These are phyloP conservation scores for Cystofilobasidium macerans DNA, from an alignment of 768 basidiomycete species.

Conservation along the genomic window DNA sequence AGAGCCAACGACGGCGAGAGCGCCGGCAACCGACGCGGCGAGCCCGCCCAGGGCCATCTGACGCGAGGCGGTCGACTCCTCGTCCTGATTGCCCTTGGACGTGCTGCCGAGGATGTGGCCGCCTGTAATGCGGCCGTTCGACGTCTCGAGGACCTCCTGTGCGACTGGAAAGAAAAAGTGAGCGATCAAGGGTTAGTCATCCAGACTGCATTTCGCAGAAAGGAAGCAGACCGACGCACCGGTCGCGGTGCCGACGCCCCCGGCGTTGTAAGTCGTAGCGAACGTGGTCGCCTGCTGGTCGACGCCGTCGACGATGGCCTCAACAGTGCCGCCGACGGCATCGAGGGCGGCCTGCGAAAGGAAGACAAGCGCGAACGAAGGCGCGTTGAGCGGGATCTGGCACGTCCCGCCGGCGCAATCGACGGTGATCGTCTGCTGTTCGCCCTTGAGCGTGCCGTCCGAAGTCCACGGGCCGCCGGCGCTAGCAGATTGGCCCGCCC, in stretches of 20 bases:
- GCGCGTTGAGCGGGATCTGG: constrained; percentile 53
- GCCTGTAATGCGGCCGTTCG: constrained; percentile 10
- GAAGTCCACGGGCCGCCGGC: constrained; percentile 46
- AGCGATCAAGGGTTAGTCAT: not conserved
- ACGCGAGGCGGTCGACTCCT: not conserved
- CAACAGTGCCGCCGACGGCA: constrained; percentile 10
- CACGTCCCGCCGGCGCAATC: constrained; percentile 51
- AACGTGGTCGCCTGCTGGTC: constrained; percentile 10
- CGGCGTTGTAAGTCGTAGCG: constrained; percentile 18
- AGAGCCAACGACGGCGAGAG: not conserved
- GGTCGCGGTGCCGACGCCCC: constrained; percentile 20
- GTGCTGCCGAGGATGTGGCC: constrained; percentile 12
- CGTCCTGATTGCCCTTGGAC: not conserved
- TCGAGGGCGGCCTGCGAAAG: constrained; percentile 19
- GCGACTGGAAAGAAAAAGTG: not conserved
- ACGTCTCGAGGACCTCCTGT: constrained; percentile 8
- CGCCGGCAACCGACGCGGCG: not conserved
- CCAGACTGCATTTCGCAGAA: no score
- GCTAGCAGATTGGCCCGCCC: constrained; percentile 57
- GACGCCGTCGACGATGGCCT: not conserved
- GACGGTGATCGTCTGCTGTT: constrained; percentile 49
- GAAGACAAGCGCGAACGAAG: constrained; percentile 58
- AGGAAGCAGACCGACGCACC: not conserved
- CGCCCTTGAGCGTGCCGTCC: constrained; percentile 57
- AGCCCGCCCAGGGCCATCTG: not conserved